Percentiles rank a stretch among this genome's conserved stretches.
These are phyloP conservation scores for Entoloma clypeatum DNA, from an alignment of 1,284 basidiomycete genomes.

Conservation along the genomic window DNA sequence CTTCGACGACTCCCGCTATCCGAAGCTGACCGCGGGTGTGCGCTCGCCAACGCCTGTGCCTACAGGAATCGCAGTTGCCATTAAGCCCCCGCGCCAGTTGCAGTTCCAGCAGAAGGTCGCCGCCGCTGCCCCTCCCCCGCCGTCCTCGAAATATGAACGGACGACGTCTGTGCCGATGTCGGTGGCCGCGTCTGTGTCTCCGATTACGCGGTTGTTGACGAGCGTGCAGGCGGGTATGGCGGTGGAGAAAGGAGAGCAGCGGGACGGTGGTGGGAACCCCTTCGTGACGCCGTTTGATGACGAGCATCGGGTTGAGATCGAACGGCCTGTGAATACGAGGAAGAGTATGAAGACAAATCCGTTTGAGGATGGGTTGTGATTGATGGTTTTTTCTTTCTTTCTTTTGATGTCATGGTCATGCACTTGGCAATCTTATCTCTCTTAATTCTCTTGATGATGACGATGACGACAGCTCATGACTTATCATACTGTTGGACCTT, in stretches of 20 bases:
- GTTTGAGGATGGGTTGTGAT: conserved; percentile 32
- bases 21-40: conserved; percentile 20
- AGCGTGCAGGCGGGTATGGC: conserved; percentile 42
- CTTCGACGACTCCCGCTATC: conserved; percentile 35
- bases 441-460: too few species aligned
- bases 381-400: background rate
- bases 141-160: too few species aligned
- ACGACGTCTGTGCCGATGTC: conserved; percentile 28
- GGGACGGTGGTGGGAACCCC: conserved; percentile 34
- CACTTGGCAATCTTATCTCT: background rate
- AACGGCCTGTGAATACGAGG: conserved; percentile 27
- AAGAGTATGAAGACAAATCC: conserved; percentile 45
- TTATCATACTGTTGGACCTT: too few species aligned
- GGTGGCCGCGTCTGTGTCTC: conserved; percentile 28
- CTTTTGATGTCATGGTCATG: background rate
- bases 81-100: conserved; percentile 16
- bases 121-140: conserved; percentile 21
- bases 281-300: conserved; percentile 80
- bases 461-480: too few species aligned
- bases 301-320: conserved; percentile 42
- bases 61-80: conserved; percentile 19
- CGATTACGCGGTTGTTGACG: conserved; percentile 44
- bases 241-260: conserved; percentile 25
- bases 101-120: conserved; percentile 20
- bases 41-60: conserved; percentile 17